Base-by-base conservation (phyloP, 305 asterid genomes). In the Rubia peregrina region DNA sequence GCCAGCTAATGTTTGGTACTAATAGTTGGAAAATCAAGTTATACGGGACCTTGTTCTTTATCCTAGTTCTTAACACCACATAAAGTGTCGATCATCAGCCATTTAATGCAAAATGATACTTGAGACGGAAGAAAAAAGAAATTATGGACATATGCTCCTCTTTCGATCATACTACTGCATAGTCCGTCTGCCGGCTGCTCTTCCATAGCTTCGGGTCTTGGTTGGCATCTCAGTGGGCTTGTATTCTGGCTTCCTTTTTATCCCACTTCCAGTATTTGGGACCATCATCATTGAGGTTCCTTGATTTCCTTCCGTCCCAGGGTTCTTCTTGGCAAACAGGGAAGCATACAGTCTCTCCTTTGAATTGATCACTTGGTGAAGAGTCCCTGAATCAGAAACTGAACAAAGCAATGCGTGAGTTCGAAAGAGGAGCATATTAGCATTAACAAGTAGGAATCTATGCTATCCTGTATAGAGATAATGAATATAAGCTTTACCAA, bases 321-420 rank as follows among this genome's bases (percentile, higher is more conserved):
- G 16, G 10, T 59, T 26, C 61, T 51, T 69, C 26, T 53, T 70
- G n/a, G 65, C 75, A 40, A 61, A 67, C 42, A 64, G 46, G 33
- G 71, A 17, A 65, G 67, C 62, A 40, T 67, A 48, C 46, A 73
- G 61, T 16, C 65, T 78, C 10, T 68, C 67, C 68, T 75, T 81
- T 5, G 81, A 73, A 73, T 75, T 51, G 57, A 81, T 73, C 33
- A 81, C 72, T 21, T 67, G 42, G 22, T 59, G n/a, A 21, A 78
- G 80, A 51, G 59, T 62, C 33, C 74, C 79, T 57, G 75, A 75
- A 67, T 78, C 79, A 38, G 76, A 67, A 68, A 69, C 85, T 81
- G 48, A 51, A 51, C 63, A 72, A 9, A 9, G 26, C 46, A 40
- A 24, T 12, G 21, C 7, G 13, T 69, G 61, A 63, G 70, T 72